Evolutionary conservation across 2,329 filamentous ascomycete species (phyloP).

Genomic region (Calonectria crousiana): DNA sequence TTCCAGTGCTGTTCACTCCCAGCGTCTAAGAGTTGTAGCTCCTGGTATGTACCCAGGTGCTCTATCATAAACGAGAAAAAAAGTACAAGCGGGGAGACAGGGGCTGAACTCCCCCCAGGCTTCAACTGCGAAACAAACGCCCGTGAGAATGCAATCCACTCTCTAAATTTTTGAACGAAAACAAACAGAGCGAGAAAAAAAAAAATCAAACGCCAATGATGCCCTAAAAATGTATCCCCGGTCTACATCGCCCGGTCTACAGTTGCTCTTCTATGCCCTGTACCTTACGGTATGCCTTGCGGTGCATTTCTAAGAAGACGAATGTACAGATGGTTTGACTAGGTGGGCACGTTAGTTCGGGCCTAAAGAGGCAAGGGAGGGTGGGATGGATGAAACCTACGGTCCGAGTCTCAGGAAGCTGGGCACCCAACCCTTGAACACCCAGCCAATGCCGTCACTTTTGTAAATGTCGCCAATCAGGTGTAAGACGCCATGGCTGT

Average conservation of each 20-base stretch:
- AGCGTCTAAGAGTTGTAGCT: neutral
- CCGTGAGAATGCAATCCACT: conserved; percentile 35
- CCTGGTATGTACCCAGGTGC: neutral
- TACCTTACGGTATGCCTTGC: conserved; percentile 76
- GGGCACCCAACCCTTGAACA: conserved; percentile 94
- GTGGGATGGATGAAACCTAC: conserved; percentile 54
- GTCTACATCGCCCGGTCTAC: conserved; percentile 42
- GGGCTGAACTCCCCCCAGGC: conserved; percentile 6
- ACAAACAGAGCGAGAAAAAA: neutral
- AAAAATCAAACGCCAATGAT: conserved; percentile 42
- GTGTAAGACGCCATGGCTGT: conserved; percentile 64
- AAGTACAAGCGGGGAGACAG: conserved; percentile 17
- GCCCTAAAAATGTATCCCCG: conserved; percentile 22
- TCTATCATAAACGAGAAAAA: conserved; percentile 7
- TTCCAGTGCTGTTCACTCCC: conserved; percentile 9
- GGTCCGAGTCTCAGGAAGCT: conserved; percentile 75
- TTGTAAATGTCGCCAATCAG: conserved; percentile 76
- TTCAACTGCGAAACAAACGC: conserved; percentile 37
- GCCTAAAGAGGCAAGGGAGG: neutral
- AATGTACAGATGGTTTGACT: conserved; percentile 90
- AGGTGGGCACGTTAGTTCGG: conserved; percentile 24
- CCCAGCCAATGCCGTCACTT: conserved; percentile 81
- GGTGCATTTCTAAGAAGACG: conserved; percentile 87
- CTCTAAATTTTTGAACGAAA: conserved; percentile 28
- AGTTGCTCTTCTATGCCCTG: conserved; percentile 51